Percentiles rank a stretch among this genome's conserved stretches.
phyloP scores from a whole-genome alignment of 371 early-diverging fungal species.

The Circinella minor region DNA sequence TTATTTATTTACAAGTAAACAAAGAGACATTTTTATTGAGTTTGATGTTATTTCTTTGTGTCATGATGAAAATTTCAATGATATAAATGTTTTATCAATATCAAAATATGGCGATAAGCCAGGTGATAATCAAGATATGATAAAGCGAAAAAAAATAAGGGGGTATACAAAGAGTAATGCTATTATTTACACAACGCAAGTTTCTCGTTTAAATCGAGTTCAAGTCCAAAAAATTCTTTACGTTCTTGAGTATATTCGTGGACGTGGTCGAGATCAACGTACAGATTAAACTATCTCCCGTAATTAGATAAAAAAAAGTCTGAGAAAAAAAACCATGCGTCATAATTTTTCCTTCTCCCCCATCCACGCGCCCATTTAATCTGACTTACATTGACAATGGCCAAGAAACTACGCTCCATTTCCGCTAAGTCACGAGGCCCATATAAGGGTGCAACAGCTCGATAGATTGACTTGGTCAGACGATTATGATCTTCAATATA shows the following conservation, averaged over 20 bases:
- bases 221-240: conserved; percentile 5
- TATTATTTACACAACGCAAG: neutral
- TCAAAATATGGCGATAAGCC: too few relatives aligned
- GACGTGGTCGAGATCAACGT: conserved; percentile 21
- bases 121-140: neutral
- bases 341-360: neutral
- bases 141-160: neutral
- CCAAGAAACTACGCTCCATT: conserved; percentile 51
- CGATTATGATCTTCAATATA: conserved; percentile 61
- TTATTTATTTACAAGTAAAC: conserved; percentile 9
- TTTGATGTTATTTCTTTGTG: neutral
- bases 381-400: conserved; percentile 14
- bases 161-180: too few relatives aligned
- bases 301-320: neutral
- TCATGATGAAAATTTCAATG: neutral
- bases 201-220: neutral
- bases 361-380: neutral
- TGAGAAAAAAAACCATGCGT: neutral
- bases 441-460: conserved; percentile 50
- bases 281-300: conserved; percentile 19
- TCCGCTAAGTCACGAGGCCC: conserved; percentile 59
- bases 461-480: conserved; percentile 31
- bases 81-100: too few relatives aligned
- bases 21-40: neutral
- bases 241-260: conserved; percentile 16